These are phyloP conservation scores for Jimgerdemannia flammicorona DNA, from an alignment of 192 early-diverging fungal species.

Conservation along the genomic window DNA sequence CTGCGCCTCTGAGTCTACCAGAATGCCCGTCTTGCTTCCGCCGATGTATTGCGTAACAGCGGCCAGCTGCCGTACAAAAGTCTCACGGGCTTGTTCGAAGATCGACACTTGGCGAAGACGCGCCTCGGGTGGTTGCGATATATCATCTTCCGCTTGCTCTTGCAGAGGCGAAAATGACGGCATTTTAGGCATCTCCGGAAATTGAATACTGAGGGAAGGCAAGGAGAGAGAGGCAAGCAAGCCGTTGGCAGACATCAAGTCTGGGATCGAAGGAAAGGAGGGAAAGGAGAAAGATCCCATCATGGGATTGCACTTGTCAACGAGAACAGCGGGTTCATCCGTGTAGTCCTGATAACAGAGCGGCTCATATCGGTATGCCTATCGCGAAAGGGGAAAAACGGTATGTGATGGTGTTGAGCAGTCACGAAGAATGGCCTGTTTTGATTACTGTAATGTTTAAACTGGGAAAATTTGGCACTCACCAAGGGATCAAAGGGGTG, in stretches of 20 bases:
- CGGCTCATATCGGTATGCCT: slow-evolving; percentile 68
- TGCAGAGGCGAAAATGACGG: neutral
- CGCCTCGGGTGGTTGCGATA: neutral
- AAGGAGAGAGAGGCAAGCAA: slow-evolving; percentile 17
- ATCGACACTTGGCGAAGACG: slow-evolving; percentile 1
- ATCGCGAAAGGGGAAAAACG: neutral
- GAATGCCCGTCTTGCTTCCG: neutral
- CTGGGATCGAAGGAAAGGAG: slow-evolving; percentile 26
- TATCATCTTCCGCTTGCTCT: neutral
- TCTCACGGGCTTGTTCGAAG: slow-evolving; percentile 4
- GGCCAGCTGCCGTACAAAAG: neutral
- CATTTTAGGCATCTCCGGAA: neutral
- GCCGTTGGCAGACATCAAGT: slow-evolving; percentile 14
- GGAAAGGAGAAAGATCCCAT: slow-evolving; percentile 29
- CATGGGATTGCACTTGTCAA: slow-evolving; percentile 25
- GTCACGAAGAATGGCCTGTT: no score
- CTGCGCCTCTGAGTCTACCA: neutral
- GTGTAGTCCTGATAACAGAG: slow-evolving; percentile 35
- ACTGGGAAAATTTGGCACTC: neutral
- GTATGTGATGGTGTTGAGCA: neutral
- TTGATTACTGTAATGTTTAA: no score
- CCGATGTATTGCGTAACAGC: neutral
- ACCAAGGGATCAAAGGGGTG: slow-evolving; percentile 71
- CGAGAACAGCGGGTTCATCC: slow-evolving; percentile 28
- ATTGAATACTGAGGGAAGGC: neutral